Evolutionary conservation across 2,329 filamentous ascomycete genomes (phyloP).

Genomic region (Camptophora hylomeconis): DNA sequence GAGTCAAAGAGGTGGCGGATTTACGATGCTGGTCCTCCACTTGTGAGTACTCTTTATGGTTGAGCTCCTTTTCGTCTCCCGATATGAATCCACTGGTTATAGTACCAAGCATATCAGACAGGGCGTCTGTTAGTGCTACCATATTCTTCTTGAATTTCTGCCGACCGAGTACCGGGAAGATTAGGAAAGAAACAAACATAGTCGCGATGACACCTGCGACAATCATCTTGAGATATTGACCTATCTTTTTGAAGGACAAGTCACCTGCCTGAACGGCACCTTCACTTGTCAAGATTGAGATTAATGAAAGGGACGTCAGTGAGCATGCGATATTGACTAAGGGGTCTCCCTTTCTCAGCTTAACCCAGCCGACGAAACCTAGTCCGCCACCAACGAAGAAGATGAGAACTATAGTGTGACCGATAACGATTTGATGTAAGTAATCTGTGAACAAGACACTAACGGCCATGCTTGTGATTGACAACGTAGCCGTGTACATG

Average conservation of each 20-base stretch:
- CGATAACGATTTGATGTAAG: conserved; percentile 53
- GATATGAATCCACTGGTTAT: conserved; percentile 75
- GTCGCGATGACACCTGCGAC: conserved; percentile 62
- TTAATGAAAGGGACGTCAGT: conserved; percentile 74
- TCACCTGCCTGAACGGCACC: conserved; percentile 71
- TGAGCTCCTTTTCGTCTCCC: conserved; percentile 66
- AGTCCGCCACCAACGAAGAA: conserved; percentile 77
- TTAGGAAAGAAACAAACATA: conserved; percentile 59
- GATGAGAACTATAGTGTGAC: conserved; percentile 66
- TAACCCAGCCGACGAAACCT: conserved; percentile 78
- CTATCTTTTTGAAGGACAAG: conserved; percentile 69
- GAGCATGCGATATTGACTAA: conserved; percentile 77
- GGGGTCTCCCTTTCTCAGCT: conserved; percentile 64
- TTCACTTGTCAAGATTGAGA: conserved; percentile 83
- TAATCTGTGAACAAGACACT: conserved; percentile 63
- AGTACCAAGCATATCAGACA: conserved; percentile 68
- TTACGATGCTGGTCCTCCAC: conserved; percentile 52
- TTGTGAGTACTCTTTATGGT: conserved; percentile 50
- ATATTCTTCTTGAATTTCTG: conserved; percentile 60
- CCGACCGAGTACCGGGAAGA: conserved; percentile 69
- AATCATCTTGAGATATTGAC: conserved; percentile 72
- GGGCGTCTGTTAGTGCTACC: conserved; percentile 57
- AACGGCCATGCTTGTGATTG: conserved; percentile 76
- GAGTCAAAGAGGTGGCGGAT: conserved; percentile 57
- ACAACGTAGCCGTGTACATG: conserved; percentile 62